Evolutionary conservation across 495 filamentous ascomycete genomes (phyloP), one percentile per base, ranked within the genome.

Genomic region (Penicillium crystallinum): DNA sequence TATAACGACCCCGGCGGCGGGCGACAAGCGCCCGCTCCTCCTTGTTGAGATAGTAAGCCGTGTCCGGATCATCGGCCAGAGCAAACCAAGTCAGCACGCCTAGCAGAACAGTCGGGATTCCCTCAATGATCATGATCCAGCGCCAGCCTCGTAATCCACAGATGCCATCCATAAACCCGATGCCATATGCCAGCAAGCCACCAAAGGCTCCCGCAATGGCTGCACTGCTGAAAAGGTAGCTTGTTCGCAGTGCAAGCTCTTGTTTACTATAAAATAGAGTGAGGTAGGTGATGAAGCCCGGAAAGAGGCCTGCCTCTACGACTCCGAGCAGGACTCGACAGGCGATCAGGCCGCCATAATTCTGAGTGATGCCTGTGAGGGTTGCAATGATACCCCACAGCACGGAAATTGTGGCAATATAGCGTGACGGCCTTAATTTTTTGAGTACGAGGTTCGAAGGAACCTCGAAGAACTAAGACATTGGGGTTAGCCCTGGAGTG

Each of bases 361-460:
- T 81, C 19, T 83, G 74, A 7, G 79, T 75, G 21, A 90, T 70
- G 3, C 86, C 88, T 0, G 83, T 83, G 27, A 84, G 73, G 25
- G 80, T 87, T 9, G 88, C 85, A 53, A 88, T 78, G 49, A 88
- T 77, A 17, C 86, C 87, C 88, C 88, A 90, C 8, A 71, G 49
- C 8, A 80, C 68, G 10, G 77, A 65, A 29, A 90, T 82, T 27
- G 80, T 75, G 4, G 85, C 76, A 50, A 92, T 81, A 66, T 82
- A 91, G 15, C 80, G 78, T 6, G 81, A 82, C 1, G 89, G 88
- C 78, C 85, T 84, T 52, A 96, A 73, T 56, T 81, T 81, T 66
- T 95, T 95, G 43, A 97, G 72, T 8, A 93, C 66, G 46, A 96
- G 76, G 62, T 96, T 97, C 9, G 73, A 73, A 0, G 73, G 73